Base-by-base conservation (phyloP, 2,329 filamentous ascomycete genomes). In the Aureobasidium sp. region DNA sequence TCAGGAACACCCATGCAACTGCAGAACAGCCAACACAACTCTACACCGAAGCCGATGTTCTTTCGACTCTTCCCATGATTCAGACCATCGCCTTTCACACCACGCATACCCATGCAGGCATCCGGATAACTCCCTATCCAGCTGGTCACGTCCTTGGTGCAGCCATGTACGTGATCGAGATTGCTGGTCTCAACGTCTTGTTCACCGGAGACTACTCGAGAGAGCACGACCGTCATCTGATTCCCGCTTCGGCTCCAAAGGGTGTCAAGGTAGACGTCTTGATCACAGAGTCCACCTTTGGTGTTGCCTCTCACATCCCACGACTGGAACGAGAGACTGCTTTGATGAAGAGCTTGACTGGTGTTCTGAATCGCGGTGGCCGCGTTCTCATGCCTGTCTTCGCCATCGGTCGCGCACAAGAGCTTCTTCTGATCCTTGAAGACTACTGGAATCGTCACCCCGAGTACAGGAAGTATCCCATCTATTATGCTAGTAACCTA, bases 51-150 rank as follows among this genome's bases (percentile, higher is more conserved):
- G 87, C 93, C 67, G 94, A 99, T 70, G 92, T 97, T 74, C 81
- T 96, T 29, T 91, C 90, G 64, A 97, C 93, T 0, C 93, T 97
- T 62, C 89, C 91, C 11, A 84, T 88, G 73, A 99, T 99, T 69
- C 93, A 99, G 74, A 93, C 94, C 13, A 96, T 99, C 69, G 93
- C 96, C 73, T 99, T 96, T 75, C 89, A 97, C 74, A 97, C 94
- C 7, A 99, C 94, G 7, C 93, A 99, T 69, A 96, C 92, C 9
- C 93, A 97, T 65, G 94, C 93, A 35, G 95, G 91, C 38, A 96
- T 99, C 66, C 87, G 91, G 58, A 95, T 99, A 67, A 99, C 94
- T 0, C 94, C 94, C 17, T 97, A 96, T 68, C 94, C 95, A 3
- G 94, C 94, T 8, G 94, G 94, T 25, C 94, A 99, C 77, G 94